These are phyloP conservation scores for Mycena maculata DNA, from an alignment of 768 basidiomycete genomes.

Conservation along the genomic window DNA sequence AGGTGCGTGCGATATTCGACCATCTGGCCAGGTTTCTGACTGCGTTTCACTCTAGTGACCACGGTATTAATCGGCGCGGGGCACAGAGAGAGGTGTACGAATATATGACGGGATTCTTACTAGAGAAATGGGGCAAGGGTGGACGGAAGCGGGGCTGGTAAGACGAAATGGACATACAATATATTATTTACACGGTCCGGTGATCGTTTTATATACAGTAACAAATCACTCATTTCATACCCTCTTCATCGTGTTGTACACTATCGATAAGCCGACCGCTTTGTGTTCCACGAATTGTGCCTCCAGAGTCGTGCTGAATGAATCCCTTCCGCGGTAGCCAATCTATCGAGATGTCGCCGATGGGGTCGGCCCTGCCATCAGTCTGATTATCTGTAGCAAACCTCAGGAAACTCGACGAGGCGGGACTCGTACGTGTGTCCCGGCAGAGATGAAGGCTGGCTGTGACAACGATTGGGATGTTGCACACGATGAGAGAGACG, in stretches of 20 bases:
- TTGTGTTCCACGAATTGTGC: neutral
- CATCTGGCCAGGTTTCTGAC: conserved; percentile 14
- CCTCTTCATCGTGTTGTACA: neutral
- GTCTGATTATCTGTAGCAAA: neutral
- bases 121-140: conserved; percentile 95
- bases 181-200: conserved; percentile 5
- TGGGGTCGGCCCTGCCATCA: neutral
- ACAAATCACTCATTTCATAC: neutral
- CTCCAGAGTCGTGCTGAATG: neutral
- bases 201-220: neutral
- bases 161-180: conserved; percentile 4
- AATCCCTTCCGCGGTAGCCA: neutral
- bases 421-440: neutral
- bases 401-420: conserved; percentile 5
- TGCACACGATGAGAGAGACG: conserved; percentile 30
- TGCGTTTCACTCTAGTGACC: conserved; percentile 68
- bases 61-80: conserved; percentile 76
- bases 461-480: conserved; percentile 38
- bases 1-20: conserved; percentile 61
- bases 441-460: neutral
- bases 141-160: conserved; percentile 73
- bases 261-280: neutral
- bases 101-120: conserved; percentile 84
- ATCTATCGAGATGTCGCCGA: neutral
- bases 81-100: conserved; percentile 89